Evolutionary conservation across 495 filamentous ascomycete species (phyloP), one percentile per base, ranked within the genome.

Genomic region (Physcia stellaris): DNA sequence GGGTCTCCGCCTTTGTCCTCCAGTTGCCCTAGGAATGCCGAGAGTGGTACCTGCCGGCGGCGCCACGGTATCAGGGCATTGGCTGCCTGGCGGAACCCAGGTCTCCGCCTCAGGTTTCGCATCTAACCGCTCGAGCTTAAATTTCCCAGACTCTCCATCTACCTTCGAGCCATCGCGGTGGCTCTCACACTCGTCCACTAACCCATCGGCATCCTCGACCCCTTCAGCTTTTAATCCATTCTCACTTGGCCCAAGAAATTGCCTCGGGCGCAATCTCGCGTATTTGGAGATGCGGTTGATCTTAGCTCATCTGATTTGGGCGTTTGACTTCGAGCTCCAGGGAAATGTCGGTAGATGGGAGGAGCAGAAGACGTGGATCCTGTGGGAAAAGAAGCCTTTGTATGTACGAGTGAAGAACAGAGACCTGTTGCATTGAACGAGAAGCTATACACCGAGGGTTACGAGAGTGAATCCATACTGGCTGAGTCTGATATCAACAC

Each of bases 281-380:
- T 64, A 64, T 43, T 61, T 64, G 2, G 70, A 75, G 46, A 63
- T 73, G 59, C 56, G 69, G 5, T 42, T 74, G 0, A 59, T 71
- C 22, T 42, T 73, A 1, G 54, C 66, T 9, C 68, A 68, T 27
- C 33, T 74, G 10, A 29, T 75, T 1, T 74, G 60, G 60, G 46
- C 54, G 23, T 74, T 73, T 47, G 68, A 75, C 36, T 43, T 76
- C 3, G 58, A 63, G 40, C 32, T 59, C n/a, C 52, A 60, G 22
- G 57, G 52, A 9, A 32, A 45, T 26, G 32, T 15, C 11, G 38
- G 59, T 19, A 49, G 51, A 26, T 64, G 67, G 58, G 54, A 57
- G 17, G 37, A 55, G 10, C 55, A 69, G 40, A 63, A 58, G 23
- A 57, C 56, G 1, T 63, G 57, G 42, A 44, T 59, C 4, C 40